These are phyloP conservation scores for Aspergillus aculeatus DNA, from an alignment of 2,329 filamentous ascomycete species.

Conservation along the genomic window DNA sequence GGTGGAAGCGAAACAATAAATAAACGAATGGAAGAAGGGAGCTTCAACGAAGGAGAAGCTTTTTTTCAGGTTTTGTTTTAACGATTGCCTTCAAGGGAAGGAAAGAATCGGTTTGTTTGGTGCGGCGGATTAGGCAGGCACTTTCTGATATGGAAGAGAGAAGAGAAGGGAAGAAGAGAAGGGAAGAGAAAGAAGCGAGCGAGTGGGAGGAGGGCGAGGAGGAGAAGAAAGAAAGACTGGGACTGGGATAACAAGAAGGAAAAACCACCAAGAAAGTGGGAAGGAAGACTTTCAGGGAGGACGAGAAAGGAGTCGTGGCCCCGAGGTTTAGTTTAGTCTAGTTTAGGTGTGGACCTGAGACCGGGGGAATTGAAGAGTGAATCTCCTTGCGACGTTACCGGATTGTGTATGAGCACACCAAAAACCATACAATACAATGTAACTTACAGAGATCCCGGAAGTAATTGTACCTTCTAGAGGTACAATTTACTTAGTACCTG, in stretches of 20 bases:
- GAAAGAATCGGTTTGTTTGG: constrained; percentile 4
- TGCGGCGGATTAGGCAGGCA: constrained; percentile 35
- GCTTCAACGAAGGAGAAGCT: constrained; percentile 37
- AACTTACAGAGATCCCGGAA: not conserved
- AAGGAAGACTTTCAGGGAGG: constrained; percentile 26
- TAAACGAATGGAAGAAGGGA: constrained; percentile 36
- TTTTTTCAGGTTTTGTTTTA: constrained; percentile 1
- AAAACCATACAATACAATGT: not conserved
- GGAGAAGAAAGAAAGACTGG: constrained; percentile 18
- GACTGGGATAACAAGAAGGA: constrained; percentile 15
- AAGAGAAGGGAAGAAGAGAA: constrained; percentile 27
- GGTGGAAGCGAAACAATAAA: constrained; percentile 16
- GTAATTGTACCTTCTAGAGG: no score
- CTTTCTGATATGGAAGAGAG: constrained; percentile 16
- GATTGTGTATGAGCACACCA: constrained; percentile 8
- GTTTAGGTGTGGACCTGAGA: constrained; percentile 23
- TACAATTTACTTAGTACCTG: not conserved
- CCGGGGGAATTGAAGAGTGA: constrained; percentile 5
- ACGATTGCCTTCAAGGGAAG: constrained; percentile 17
- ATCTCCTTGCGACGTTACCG: constrained; percentile 20
- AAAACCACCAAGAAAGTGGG: constrained; percentile 18
- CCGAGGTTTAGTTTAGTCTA: constrained; percentile 13
- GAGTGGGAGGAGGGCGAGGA: constrained; percentile 30
- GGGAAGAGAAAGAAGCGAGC: constrained; percentile 35
- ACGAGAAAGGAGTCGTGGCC: constrained; percentile 33